Base-by-base conservation (phyloP, 257 asterid genomes). In the Capsicum baccatum region DNA sequence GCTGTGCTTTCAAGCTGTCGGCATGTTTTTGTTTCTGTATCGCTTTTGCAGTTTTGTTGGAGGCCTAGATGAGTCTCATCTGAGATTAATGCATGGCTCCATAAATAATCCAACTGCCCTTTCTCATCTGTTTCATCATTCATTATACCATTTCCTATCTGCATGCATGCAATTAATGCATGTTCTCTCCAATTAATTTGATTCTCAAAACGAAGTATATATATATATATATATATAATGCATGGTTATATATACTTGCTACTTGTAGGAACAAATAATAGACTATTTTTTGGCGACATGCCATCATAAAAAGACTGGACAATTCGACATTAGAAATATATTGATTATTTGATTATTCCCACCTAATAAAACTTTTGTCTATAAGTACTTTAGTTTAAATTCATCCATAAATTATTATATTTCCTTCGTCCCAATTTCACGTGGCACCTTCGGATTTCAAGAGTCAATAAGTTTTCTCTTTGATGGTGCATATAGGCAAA, bases 81-180 rank as follows among this genome's bases (percentile, higher is more conserved):
- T 2, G 90, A 89, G n/a, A 89, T 89, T 2, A 89, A 62, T 1
- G 92, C 92, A 47, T 89, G 92, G 85, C 89, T 89, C 92, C 92
- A 89, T 6, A 87, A 71, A 60, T 70, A 87, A 68, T 89, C 92
- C 5, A 63, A 82, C 1, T 57, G 39, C 67, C 92, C 92, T 44
- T 44, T 84, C 6, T 2, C 39, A 57, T 89, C 92, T 50, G 88
- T 87, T 0, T 19, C 90, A 0, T 55, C 86, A 56, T 89, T 88
- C 89, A 89, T 86, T 79, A 87, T 84, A 76, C 92, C 92, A 83
- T 89, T 89, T 58, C 92, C 92, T 21, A 89, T 85, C 92, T 89
- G 86, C 84, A 62, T 26, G 33, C 33, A 26, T 26, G 33, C 33
- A 26, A 26, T 26, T 26, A 79, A 21, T 21, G 5, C 33, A 2